phyloP scores from a whole-genome alignment of 352 stramenopile genomes.

The Lagenidium sp. region DNA sequence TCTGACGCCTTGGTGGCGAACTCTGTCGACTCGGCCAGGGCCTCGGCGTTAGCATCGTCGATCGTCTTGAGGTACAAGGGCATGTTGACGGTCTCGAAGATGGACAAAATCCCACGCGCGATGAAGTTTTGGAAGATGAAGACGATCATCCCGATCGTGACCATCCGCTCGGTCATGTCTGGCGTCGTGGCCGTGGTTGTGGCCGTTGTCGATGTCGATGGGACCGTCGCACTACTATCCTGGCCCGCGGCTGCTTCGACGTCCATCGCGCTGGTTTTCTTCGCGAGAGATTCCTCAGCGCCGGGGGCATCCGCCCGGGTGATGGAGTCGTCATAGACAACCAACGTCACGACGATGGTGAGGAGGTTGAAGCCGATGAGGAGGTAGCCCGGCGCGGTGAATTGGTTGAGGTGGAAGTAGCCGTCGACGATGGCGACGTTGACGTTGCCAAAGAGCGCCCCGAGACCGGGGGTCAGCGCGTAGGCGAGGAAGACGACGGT shows the following conservation, averaged over 20 bases:
- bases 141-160: conserved; percentile 30
- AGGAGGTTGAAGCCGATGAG: conserved; percentile 36
- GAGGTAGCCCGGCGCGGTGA: conserved; percentile 47
- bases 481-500: conserved; percentile 67
- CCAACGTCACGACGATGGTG: conserved; percentile 29
- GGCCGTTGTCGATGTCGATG: background rate
- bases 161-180: conserved; percentile 21
- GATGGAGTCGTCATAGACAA: conserved; percentile 42
- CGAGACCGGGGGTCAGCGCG: conserved; percentile 52
- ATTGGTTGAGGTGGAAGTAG: conserved; percentile 44
- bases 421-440: conserved; percentile 23
- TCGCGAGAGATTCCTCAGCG: too few relatives aligned
- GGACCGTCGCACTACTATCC: background rate
- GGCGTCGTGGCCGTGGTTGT: background rate
- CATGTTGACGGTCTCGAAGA: conserved; percentile 70
- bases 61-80: conserved; percentile 27
- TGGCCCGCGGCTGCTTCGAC: background rate
- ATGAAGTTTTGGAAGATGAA: conserved; percentile 70
- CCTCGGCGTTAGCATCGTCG: background rate
- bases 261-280: background rate
- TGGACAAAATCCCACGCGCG: conserved; percentile 44
- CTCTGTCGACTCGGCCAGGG: background rate
- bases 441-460: conserved; percentile 31
- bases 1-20: conserved; percentile 19
- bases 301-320: conserved; percentile 29